phyloP scores from a whole-genome alignment of 768 basidiomycete species.

The Lactarius indigo region DNA sequence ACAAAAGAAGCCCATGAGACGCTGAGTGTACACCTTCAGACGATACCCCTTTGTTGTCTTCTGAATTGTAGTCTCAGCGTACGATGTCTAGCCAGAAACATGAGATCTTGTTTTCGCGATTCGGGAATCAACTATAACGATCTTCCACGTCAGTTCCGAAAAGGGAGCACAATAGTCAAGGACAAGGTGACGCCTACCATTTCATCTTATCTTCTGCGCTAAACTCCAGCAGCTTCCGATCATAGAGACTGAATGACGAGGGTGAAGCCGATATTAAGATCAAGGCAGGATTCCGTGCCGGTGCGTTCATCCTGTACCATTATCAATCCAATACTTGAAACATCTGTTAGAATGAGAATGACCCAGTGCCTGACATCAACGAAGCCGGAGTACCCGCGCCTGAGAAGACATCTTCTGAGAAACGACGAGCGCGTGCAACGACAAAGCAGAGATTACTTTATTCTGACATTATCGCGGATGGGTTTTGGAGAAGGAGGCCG shows the following conservation, averaged over 20 bases:
- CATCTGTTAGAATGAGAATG: not conserved
- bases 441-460: conserved; percentile 49
- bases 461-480: conserved; percentile 79
- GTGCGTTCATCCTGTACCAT: not conserved
- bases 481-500: conserved; percentile 70
- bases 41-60: not conserved
- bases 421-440: not conserved
- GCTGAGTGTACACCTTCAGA: conserved; percentile 51
- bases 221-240: not conserved
- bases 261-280: not conserved
- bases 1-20: conserved; percentile 78
- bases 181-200: conserved; percentile 43
- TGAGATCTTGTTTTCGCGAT: conserved; percentile 81
- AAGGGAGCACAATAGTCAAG: conserved; percentile 82
- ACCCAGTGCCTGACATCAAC: not conserved
- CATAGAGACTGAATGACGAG: not conserved
- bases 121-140: conserved; percentile 86
- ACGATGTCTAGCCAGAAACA: conserved; percentile 88
- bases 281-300: not conserved
- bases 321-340: not conserved
- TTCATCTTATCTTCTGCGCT: not conserved
- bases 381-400: not conserved
- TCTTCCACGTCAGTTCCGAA: conserved; percentile 66
- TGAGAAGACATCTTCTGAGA: not conserved
- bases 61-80: conserved; percentile 48